A percentile compares a stretch with the other conserved stretches of the same genome.
These are phyloP conservation scores for Prunus mume DNA, from an alignment of 306 rosid genomes.

Conservation along the genomic window DNA sequence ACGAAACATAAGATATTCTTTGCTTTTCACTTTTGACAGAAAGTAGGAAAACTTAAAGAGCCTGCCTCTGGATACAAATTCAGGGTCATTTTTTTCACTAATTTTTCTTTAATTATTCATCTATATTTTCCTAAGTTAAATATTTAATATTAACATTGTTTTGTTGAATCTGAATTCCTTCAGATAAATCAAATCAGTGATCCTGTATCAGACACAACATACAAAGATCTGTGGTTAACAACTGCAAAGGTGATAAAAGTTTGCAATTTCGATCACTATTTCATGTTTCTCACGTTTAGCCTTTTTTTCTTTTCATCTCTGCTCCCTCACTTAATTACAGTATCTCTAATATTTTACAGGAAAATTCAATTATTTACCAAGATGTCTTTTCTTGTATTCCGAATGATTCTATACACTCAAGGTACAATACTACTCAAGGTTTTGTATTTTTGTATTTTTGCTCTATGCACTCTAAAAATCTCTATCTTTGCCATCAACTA, in stretches of 20 bases:
- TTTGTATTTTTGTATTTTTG: not conserved
- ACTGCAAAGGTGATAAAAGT: slow-evolving; percentile 42
- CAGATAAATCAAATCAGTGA: slow-evolving; percentile 47
- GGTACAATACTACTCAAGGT: slow-evolving; percentile 16
- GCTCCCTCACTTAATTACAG: not conserved
- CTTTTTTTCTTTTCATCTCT: not conserved
- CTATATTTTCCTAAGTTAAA: not conserved
- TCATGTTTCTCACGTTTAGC: not conserved
- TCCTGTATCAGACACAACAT: slow-evolving; percentile 49
- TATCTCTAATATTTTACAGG: slow-evolving; percentile 23
- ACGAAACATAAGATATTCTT: not conserved
- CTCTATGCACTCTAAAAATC: not conserved
- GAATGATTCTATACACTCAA: slow-evolving; percentile 36
- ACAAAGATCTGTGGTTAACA: slow-evolving; percentile 46
- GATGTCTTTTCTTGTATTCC: slow-evolving; percentile 51
- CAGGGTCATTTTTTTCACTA: not conserved
- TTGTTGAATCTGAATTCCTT: slow-evolving; percentile 6
- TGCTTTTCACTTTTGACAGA: not conserved
- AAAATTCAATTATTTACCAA: slow-evolving; percentile 38
- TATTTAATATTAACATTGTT: not conserved
- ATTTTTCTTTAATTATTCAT: not conserved
- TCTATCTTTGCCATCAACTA: not conserved
- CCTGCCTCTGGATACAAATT: not conserved
- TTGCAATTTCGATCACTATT: not conserved
- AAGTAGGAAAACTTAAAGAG: not conserved